Evolutionary conservation across 2,329 filamentous ascomycete species (phyloP).

Genomic region (Aspergillus arachidicola): DNA sequence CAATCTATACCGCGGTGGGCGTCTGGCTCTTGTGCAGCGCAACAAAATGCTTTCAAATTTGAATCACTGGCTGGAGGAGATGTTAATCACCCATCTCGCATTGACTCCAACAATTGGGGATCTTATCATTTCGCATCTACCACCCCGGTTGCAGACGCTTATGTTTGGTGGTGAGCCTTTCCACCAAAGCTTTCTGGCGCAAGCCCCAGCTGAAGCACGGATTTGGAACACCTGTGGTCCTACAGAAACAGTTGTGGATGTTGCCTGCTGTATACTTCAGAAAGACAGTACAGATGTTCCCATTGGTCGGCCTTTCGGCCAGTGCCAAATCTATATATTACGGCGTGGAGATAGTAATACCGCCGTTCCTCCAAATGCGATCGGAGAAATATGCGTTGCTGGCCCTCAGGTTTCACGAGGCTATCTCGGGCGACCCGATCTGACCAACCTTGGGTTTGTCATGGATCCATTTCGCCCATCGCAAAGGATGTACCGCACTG

Average conservation of each 20-base stretch:
- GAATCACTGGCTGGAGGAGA: neutral
- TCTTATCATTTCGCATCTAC: neutral
- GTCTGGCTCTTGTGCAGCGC: neutral
- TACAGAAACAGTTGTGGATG: neutral
- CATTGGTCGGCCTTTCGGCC: neutral
- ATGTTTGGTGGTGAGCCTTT: neutral
- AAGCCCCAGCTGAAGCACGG: neutral
- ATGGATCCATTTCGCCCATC: neutral
- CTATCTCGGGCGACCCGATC: neutral
- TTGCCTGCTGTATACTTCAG: neutral
- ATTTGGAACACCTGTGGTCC: neutral
- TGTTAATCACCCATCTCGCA: neutral
- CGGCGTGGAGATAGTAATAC: neutral
- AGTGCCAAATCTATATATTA: neutral
- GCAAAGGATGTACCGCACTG: neutral
- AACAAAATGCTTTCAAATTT: neutral
- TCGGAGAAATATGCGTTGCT: neutral
- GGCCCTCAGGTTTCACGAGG: neutral
- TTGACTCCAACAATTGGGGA: neutral
- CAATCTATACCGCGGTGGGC: neutral
- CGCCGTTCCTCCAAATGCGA: neutral
- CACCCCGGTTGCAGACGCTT: neutral
- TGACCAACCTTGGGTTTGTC: neutral
- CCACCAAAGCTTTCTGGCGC: neutral
- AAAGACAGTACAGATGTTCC: neutral